Base-by-base conservation (phyloP, 805 yeast genomes). In the Nakazawaea wickerhamii region DNA sequence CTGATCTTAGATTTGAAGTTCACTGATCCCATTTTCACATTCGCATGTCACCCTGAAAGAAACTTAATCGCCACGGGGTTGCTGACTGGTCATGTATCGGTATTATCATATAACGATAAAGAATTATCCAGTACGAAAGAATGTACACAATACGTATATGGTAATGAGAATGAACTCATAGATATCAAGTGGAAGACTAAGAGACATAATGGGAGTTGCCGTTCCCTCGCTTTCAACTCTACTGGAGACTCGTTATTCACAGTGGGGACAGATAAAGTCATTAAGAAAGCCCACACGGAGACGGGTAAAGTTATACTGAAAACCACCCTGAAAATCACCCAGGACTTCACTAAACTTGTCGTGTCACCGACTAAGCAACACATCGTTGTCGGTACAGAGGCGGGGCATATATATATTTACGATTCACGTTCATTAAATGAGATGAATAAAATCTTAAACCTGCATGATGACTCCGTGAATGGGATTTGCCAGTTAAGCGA, bases 171-270 rank as follows among this genome's bases (percentile, higher is more conserved):
- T 8, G 46, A 41, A 15, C 39, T 66, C 15, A 55, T 69, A 4
- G 56, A 62, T 4, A 54, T 72, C 21, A 43, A 61, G 1, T 91
- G 99, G 99, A 76, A 82, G 43, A 90, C 97, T 0, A 85, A 77
- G 54, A 74, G 98, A 57, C 98, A 91, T 57, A 89, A 88, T 59
- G 90, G 88, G 1, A 82, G 95, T 49, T 87, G 95, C 47, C 66
- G 99, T 33, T 76, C 84, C 4, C 64, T 86, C 2, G 65, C 76
- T 6, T 81, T 87, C 58, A 85, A 80, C 46, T 75, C 79, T 28
- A 66, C 73, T 1, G 88, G 88, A 2, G 71, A 72, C 23, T 60
- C 61, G 43, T 41, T 89, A 0, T 85, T 68, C 53, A 71, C 95
- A 0, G 77, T 80, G 15, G 98, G 98, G 0, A 73, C 84, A 0